phyloP scores from a whole-genome alignment of 2,329 filamentous ascomycete genomes.

The Colletotrichum euphorbiae region DNA sequence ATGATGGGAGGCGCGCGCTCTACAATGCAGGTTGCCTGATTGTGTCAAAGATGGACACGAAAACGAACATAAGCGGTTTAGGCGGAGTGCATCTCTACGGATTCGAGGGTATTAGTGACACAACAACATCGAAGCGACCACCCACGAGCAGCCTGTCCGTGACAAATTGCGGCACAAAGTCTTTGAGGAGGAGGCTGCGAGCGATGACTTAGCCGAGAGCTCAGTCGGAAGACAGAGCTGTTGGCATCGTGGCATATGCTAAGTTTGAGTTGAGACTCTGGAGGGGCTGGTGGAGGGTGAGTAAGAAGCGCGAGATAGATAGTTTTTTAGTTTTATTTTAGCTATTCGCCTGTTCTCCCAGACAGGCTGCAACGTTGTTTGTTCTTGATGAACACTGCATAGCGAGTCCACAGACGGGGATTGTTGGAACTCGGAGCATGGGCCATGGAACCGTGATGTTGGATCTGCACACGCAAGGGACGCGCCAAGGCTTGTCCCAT shows the following conservation, averaged over 20 bases:
- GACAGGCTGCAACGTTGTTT: not conserved
- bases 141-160: constrained; percentile 11
- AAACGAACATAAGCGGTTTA: constrained; percentile 28
- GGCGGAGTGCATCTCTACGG: constrained; percentile 24
- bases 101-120: constrained; percentile 24
- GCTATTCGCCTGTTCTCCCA: constrained; percentile 28
- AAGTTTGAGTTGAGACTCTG: constrained; percentile 11
- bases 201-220: not conserved
- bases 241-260: constrained; percentile 2
- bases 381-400: not conserved
- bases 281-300: constrained; percentile 5
- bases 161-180: constrained; percentile 19
- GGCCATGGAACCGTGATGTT: constrained; percentile 17
- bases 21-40: constrained; percentile 28
- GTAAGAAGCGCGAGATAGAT: constrained; percentile 1
- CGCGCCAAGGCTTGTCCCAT: constrained; percentile 23
- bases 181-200: not conserved
- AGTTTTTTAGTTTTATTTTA: constrained; percentile 14
- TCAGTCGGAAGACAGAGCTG: not conserved
- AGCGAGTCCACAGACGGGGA: constrained; percentile 5
- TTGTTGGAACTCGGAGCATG: constrained; percentile 32
- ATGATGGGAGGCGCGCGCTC: constrained; percentile 14
- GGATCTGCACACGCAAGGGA: constrained; percentile 23
- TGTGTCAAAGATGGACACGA: constrained; percentile 26
- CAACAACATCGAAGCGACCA: constrained; percentile 12